Evolutionary conservation across 768 basidiomycete species (phyloP), one percentile per base, ranked within the genome.

Genomic region (Phanerochaete sordida): DNA sequence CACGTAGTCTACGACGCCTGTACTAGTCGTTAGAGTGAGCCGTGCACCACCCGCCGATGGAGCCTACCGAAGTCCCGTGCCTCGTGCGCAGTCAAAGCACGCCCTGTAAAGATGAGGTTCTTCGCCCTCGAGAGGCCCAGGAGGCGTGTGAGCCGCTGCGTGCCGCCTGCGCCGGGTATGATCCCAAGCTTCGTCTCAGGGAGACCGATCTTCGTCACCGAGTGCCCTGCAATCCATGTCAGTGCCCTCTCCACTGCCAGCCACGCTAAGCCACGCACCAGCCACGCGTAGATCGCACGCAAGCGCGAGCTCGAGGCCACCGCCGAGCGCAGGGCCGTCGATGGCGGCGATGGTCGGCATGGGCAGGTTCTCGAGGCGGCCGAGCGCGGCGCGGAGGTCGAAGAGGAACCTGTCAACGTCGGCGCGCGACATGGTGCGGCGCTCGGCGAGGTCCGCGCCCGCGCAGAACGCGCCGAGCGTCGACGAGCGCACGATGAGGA

Each of bases 201-300:
- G 8, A 98, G 76, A 7, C 94, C 93, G 51, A 98, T 89, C 74
- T 93, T 94, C 55, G 87, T 86, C 44, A 92, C 93, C 56, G 73
- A 69, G 63, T 82, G 77, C 1, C 81, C 88, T 91, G 65, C 12
- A 46, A n/a, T n/a, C n/a, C n/a, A n/a, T n/a, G n/a, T n/a, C n/a
- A n/a, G n/a, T n/a, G n/a, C n/a, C n/a, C n/a, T n/a, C n/a, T n/a
- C n/a, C 50, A 51, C 16, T 33, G 15, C n/a, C 13, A 5, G 5
- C 23, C 27, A 23, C 6, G 7, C 24, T 23, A 48, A 39, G 37
- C 12, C 39, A 73, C 79, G 59, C 73, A 93, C 94, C 91, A 61
- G 90, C 94, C 27, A 96, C 87, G 33, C 95, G 84, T 67, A 98
- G 73, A 77, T 98, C 95, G 74, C 93, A 96, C 2, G 92, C 89